phyloP scores from a whole-genome alignment of 805 yeast species.

The Nakazawaea ambrosiae region DNA sequence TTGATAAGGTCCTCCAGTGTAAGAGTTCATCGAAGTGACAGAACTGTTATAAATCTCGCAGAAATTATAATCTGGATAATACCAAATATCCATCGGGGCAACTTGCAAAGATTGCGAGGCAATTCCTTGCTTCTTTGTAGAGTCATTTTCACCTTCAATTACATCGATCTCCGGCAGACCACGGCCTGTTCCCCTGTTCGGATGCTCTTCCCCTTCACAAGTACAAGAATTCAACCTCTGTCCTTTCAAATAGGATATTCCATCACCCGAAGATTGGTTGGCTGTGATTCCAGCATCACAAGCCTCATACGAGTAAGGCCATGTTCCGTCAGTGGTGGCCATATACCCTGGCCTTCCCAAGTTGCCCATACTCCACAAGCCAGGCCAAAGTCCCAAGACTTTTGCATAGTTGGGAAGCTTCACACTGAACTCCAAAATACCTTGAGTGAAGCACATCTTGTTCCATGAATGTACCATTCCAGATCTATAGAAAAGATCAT shows the following conservation, averaged over 20 bases:
- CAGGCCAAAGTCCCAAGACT: conserved; percentile 43
- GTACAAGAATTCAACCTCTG: conserved; percentile 37
- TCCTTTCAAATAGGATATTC: conserved; percentile 38
- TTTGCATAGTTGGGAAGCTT: conserved; percentile 35
- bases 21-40: conserved; percentile 36
- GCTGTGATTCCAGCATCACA: conserved; percentile 47
- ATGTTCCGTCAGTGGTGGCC: conserved; percentile 41
- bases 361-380: conserved; percentile 43
- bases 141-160: conserved; percentile 36
- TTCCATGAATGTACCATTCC: conserved; percentile 46
- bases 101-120: conserved; percentile 45
- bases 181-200: conserved; percentile 39
- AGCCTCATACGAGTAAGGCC: conserved; percentile 42
- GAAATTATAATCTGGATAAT: conserved; percentile 41
- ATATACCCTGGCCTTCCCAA: conserved; percentile 42
- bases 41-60: conserved; percentile 32
- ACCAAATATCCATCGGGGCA: conserved; percentile 49
- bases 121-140: conserved; percentile 27
- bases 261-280: conserved; percentile 41
- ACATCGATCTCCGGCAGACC: conserved; percentile 48
- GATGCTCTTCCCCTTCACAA: conserved; percentile 38
- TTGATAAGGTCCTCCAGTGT: conserved; percentile 45
- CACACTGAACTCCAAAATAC: conserved; percentile 34
- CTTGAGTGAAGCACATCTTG: conserved; percentile 38
- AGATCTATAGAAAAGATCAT: conserved; percentile 36